Evolutionary conservation across 2,329 filamentous ascomycete genomes (phyloP), one percentile per base, ranked within the genome.

Genomic region (Aspergillus sp.): DNA sequence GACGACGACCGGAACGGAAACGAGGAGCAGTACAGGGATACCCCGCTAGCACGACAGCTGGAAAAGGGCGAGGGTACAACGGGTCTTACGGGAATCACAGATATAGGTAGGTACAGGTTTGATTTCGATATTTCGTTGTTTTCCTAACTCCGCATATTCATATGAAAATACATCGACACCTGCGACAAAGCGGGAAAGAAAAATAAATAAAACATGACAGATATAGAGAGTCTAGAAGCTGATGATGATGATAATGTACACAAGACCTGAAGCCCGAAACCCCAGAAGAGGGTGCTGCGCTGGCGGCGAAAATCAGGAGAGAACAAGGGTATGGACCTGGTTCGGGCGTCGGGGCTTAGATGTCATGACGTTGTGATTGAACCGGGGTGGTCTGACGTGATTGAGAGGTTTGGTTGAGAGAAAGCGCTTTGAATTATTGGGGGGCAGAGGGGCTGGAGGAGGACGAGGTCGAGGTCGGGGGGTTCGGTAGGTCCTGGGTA

Each of bases 41-140:
- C 86, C 71, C 77, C 78, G 5, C 52, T 67, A 25, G 84, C 86
- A 41, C 82, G 80, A 38, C 83, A 86, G 68, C 71, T 82, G 27
- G 84, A 84, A 2, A 79, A 83, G 70, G 84, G 84, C 36, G 83
- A 82, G 6, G 76, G 81, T 73, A 86, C 84, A 39, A 75, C 72
- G 32, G 76, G 74, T 25, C 70, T 75, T 61, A 44, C 75, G 68
- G 61, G 72, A 62, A 60, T 75, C 66, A 68, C 75, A 59, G 66
- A 76, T 69, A 69, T 80, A 76, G 72, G 77, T 75, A 65, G 72
- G 77, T 75, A 65, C 71, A 57, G 70, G 25, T 27, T 27, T 27
- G 25, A 8, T 27, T 27, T 27, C 8, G 53, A 50, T 53, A 60
- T 64, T 60, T 62, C 66, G 6, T 11, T 2, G 3, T 72, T 63